Conservation (phyloP, 139 green algal species). For the Eudorina sp. region DNA sequence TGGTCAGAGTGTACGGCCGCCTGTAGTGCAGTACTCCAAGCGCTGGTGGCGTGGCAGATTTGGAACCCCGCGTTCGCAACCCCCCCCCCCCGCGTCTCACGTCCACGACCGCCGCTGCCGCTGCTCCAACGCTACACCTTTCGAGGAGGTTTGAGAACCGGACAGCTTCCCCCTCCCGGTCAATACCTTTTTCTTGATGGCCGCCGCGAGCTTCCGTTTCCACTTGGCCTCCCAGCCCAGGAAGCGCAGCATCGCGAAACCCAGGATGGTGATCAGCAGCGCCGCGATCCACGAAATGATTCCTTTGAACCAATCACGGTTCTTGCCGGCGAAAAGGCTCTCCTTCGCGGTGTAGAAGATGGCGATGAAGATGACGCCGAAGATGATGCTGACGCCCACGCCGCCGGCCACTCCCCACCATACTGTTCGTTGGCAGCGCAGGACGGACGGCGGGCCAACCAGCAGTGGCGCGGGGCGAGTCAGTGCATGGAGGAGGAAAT, state of each 20-base stretch:
- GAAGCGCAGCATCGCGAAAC: slow-evolving; percentile 74
- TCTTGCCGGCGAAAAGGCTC: slow-evolving; percentile 60
- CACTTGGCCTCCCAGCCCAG: slow-evolving; percentile 69
- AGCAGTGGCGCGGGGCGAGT: neutral
- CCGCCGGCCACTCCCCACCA: slow-evolving; percentile 66
- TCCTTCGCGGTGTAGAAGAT: slow-evolving; percentile 62
- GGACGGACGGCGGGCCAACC: too few relatives aligned
- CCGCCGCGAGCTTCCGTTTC: slow-evolving; percentile 55
- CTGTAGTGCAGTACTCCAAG: too few relatives aligned
- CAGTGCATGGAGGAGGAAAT: too few relatives aligned
- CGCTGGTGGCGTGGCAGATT: too few relatives aligned
- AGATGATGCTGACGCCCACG: slow-evolving; percentile 56
- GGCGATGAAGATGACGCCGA: slow-evolving; percentile 62
- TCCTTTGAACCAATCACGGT: slow-evolving; percentile 61
- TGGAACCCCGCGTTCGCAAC: too few relatives aligned
- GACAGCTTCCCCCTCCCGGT: too few relatives aligned
- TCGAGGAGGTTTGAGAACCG: too few relatives aligned
- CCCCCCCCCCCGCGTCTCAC: too few relatives aligned
- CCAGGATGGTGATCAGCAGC: slow-evolving; percentile 61
- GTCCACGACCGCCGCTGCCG: too few relatives aligned
- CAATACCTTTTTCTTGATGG: slow-evolving; percentile 43
- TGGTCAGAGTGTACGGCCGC: too few relatives aligned
- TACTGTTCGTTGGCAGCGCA: too few relatives aligned
- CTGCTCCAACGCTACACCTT: too few relatives aligned
- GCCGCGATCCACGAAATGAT: slow-evolving; percentile 60